Base-by-base conservation (phyloP, 164 flowering plant genomes). In the Paratinospora sagittata region DNA sequence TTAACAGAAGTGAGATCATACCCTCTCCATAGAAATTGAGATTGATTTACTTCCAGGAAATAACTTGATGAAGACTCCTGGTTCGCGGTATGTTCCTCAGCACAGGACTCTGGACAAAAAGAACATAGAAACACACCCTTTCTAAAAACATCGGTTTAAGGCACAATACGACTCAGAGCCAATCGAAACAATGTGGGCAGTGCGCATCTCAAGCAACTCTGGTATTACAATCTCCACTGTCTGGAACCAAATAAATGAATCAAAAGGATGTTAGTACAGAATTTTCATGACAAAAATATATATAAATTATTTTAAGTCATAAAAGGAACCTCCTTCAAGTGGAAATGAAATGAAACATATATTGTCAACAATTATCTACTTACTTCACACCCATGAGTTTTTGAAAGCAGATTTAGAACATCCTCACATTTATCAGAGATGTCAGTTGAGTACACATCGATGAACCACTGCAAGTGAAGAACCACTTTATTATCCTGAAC, bases 141-240 rank as follows among this genome's bases (percentile, higher is more conserved):
- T 89, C 58, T 82, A 82, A 62, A 70, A 80, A 73, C 87, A 77
- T 67, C 97, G 97, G 79, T 74, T 88, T 70, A 92, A 39, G 8
- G 86, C 75, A 70, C 78, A 69, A n/a, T 84, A 27, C 36, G 83
- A 3, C 80, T 92, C 97, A 61, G 94, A 85, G 65, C 99, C 99
- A 82, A 92, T 86, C 3, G 97, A 87, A 83, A 92, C 94, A 77
- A 87, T n/a, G 83, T 95, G 97, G 64, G 99, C 89, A 72, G 81
- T 78, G 24, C 88, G 90, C 99, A 95, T 88, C 80, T 91, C 89
- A 30, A 71, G 82, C 67, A 95, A 80, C 84, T 95, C 99, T 19
- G 99, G 99, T 73, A 92, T 80, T 41, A 81, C 85, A 74, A 95
- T 85, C 82, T 95, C 99, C 67, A 78, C 76, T 41, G 79, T 78